Evolutionary conservation across 148 eudicot species (phyloP), one percentile per base, ranked within the genome.

Genomic region (Persicaria tinctoria): DNA sequence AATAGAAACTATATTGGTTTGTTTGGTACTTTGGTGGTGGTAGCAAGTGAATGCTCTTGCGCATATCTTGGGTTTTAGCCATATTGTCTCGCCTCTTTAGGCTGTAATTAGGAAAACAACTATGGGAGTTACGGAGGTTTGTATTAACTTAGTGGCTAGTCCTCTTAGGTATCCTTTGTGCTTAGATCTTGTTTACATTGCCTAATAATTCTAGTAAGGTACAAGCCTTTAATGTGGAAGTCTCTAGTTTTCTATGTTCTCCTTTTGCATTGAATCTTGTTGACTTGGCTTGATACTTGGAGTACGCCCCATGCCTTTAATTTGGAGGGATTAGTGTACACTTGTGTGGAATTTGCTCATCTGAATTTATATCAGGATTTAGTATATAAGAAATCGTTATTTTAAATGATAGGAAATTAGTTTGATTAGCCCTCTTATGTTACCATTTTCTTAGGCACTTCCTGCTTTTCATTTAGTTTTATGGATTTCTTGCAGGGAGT

Each of bases 401-500:
- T 59, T 18, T 20, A 59, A 6, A 59, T 20, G 20, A 8, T 20
- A 18, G 64, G 64, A n/a, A 32, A 60, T 8, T 18, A 60, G 4
- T 60, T 60, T 60, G 66, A 60, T 23, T 60, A 60, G 41, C 66
- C 5, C 23, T 60, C 63, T 57, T 57, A 57, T 41, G 70, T 41
- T 64, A n/a, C 46, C 46, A 46, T 64, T 16, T 3, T 38, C 38
- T 70, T 73, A 66, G 46, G 10, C 46, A 55, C 63, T 38, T 69
- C 12, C 11, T 47, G 13, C 16, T 11, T 2, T 46, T 23, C 23
- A 23, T 27, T 56, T 73, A 75, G 20, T 73, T 77, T 7, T 56
- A 9, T 73, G 48, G 32, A 41, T 38, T 64, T 73, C 68, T 73
- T 87, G 56, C 78, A 92, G 97, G 81, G 97, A 92, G 38, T 90